Conservation (phyloP, 2,329 filamentous ascomycete genomes). For the Cytospora schulzeri region DNA sequence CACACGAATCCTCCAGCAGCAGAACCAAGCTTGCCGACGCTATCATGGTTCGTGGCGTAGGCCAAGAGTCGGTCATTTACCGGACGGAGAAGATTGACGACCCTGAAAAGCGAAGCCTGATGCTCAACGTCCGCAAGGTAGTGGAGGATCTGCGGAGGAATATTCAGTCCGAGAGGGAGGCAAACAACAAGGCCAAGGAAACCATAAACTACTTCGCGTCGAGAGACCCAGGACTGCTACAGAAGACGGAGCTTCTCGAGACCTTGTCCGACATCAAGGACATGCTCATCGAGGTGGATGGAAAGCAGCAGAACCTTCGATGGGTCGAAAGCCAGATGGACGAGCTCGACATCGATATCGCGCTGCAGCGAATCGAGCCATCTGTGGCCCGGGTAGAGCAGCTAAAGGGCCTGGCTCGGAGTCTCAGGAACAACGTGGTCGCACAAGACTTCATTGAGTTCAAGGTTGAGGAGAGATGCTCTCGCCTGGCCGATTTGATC, state of each 20-base stretch:
- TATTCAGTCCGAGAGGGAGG: constrained; percentile 82
- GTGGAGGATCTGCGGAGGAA: constrained; percentile 89
- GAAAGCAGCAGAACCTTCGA: constrained; percentile 91
- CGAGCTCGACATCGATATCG: constrained; percentile 93
- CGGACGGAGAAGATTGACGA: constrained; percentile 81
- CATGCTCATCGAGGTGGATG: constrained; percentile 92
- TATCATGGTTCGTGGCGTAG: constrained; percentile 84
- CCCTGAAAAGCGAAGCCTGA: constrained; percentile 75
- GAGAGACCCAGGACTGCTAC: constrained; percentile 73
- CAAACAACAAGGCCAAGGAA: constrained; percentile 80
- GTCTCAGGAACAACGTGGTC: constrained; percentile 80
- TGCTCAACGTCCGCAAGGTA: constrained; percentile 89
- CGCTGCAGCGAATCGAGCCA: constrained; percentile 83
- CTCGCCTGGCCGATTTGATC: constrained; percentile 74
- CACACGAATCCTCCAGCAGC: constrained; percentile 56
- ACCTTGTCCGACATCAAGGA: constrained; percentile 78
- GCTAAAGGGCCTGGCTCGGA: constrained; percentile 75
- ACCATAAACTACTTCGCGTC: constrained; percentile 85
- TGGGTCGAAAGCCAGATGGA: constrained; percentile 97
- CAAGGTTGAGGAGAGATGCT: constrained; percentile 85
- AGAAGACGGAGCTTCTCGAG: constrained; percentile 80
- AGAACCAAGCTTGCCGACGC: constrained; percentile 76
- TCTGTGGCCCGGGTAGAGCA: constrained; percentile 85
- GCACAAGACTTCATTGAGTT: constrained; percentile 91
- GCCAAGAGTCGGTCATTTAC: constrained; percentile 91